A percentile compares a stretch with the other conserved stretches of the same genome.
These are phyloP conservation scores for Kandelia obovata DNA, from an alignment of 345 rosid genomes.

Conservation along the genomic window DNA sequence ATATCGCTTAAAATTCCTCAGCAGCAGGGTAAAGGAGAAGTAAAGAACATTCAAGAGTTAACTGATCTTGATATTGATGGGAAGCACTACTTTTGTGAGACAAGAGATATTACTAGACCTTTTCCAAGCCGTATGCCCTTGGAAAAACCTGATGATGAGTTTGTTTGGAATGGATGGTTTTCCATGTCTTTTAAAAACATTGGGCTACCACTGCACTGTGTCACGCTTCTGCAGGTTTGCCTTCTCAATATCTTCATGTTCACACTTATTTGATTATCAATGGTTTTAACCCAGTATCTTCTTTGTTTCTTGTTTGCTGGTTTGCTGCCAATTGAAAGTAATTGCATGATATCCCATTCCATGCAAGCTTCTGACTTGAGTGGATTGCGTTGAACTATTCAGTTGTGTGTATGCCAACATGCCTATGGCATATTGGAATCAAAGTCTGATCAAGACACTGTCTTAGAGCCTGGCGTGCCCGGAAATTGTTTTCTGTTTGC, in stretches of 20 bases:
- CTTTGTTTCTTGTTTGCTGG: not conserved
- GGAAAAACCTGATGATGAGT: conserved; percentile 77
- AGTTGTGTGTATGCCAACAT: no score
- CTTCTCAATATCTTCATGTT: conserved; percentile 29
- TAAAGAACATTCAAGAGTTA: conserved; percentile 79
- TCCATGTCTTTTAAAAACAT: conserved; percentile 65
- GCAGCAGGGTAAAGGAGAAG: conserved; percentile 83
- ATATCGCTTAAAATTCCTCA: conserved; percentile 72
- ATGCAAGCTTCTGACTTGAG: no score
- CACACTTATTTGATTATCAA: conserved; percentile 16
- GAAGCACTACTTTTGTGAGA: conserved; percentile 90
- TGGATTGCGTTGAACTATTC: no score
- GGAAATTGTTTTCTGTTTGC: no score
- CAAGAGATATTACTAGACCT: conserved; percentile 80
- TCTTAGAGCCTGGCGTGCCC: no score
- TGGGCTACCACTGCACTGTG: conserved; percentile 66
- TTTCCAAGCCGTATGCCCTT: conserved; percentile 79
- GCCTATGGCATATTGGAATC: no score
- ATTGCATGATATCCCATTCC: no score
- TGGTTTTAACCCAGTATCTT: conserved; percentile 12
- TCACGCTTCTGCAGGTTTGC: conserved; percentile 89
- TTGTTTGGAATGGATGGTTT: conserved; percentile 94
- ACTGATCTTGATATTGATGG: conserved; percentile 91
- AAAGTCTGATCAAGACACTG: no score
- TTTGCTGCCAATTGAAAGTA: not conserved